Evolutionary conservation across 257 asterid genomes (phyloP), one percentile per base, ranked within the genome.

Genomic region (Nicotiana sylvestris): DNA sequence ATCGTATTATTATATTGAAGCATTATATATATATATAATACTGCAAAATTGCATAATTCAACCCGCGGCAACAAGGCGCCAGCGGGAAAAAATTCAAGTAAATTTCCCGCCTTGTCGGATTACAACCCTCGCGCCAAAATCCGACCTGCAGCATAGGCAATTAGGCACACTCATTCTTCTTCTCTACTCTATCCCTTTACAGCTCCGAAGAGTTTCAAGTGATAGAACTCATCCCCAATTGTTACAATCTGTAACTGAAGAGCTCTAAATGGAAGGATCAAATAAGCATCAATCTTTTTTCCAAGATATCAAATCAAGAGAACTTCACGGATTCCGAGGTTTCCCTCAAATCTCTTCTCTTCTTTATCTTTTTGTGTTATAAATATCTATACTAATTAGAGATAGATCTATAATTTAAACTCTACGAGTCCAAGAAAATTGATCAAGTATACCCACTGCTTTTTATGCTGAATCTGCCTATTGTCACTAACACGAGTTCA

Each of bases 311-410:
- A 92, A 82, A 82, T 87, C 90, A 55, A 90, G 98, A 85, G 98
- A 95, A 85, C 86, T 95, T 83, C 89, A 89, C 81, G 98, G 98
- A 9, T 93, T 91, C 87, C 84, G 95, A 91, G 98, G 98, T 94
- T 82, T 6, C 11, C 32, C 8, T 79, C 11, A 62, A 21, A 58
- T 58, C 12, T 58, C 27, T 7, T 57, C 4, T 57, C 27, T 6
- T 5, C 4, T 58, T 4, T 18, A 21, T 21, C 32, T 21, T 21
- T 9, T 61, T 21, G 66, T 11, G 66, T 61, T 21, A 61, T 61
- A 21, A 61, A 1, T 61, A 53, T 53, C 17, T 6, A 55, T 55
- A 17, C 57, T 18, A 21, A 13, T n/a, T 21, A 7, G 15, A 61
- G 66, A 61, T 4, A 1, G 33, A 61, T 61, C 32, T 61, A 21